Base-by-base conservation (phyloP, 176 grass and related monocot genomes). In the Zoysia pacifica region DNA sequence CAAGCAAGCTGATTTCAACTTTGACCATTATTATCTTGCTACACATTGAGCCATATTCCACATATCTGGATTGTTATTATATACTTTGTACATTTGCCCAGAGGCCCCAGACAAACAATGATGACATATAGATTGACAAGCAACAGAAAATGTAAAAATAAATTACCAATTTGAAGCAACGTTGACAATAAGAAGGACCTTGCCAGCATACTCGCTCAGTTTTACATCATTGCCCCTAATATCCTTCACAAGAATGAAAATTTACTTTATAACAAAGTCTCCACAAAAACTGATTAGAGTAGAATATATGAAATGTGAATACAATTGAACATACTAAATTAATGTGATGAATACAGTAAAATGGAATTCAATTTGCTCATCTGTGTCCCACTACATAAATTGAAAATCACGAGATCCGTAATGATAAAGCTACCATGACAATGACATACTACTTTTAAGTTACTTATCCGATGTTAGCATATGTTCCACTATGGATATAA, bases 111-210 rank as follows among this genome's bases (percentile, higher is more conserved):
- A n/a, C 2, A 9, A 19, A 8, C 18, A 9, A 59, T n/a, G 9
- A 59, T 7, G 18, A 59, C 16, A 58, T 58, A n/a, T 58, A 2
- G 16, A 20, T n/a, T 7, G 3, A 59, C 11, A 7, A 59, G 6
- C 18, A 59, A 59, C n/a, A 60, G n/a, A 60, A 10, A 2, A 60
- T 28, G 8, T 60, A 60, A 60, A 60, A 28, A 60, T 6, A 20
- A 60, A 28, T 11, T 89, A 93, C 91, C 87, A 93, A 72, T 90
- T 86, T 4, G 91, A 93, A 56, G 91, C 91, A 79, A 93, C 91
- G 77, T 93, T 93, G 36, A 93, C 87, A 77, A 93, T 80, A 49
- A 93, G 85, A 84, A 93, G 85, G 87, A 88, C 91, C 69, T 90
- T 90, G 55, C 91, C 84, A 42, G 67, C 45, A 76, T 93, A 93